Evolutionary conservation across 1,284 basidiomycete species (phyloP).

Genomic region (Jaminaea rosea): DNA sequence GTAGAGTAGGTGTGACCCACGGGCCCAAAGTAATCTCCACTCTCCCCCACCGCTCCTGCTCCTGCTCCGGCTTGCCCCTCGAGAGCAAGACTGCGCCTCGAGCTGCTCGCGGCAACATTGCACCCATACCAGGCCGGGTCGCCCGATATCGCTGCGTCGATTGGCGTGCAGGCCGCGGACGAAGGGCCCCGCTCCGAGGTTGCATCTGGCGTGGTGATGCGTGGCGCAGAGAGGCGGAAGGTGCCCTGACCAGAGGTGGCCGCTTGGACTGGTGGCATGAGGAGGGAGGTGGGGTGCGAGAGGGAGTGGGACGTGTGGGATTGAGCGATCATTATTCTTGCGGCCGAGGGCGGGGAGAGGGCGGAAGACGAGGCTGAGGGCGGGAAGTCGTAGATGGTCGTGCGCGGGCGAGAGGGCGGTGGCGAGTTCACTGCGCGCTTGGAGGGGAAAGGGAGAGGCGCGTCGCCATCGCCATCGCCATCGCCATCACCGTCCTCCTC

Average conservation of each 20-base stretch:
- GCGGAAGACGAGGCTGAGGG: too few species aligned
- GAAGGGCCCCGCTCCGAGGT: slow-evolving; percentile 16
- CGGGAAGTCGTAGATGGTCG: too few species aligned
- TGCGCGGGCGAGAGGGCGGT: too few species aligned
- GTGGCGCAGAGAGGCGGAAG: slow-evolving; percentile 29
- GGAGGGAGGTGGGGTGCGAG: not conserved
- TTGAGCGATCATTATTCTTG: not conserved
- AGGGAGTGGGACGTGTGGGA: not conserved
- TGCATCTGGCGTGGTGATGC: slow-evolving; percentile 33
- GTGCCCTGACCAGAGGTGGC: slow-evolving; percentile 35
- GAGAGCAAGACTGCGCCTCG: too few species aligned
- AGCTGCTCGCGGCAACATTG: too few species aligned
- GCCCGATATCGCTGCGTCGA: not conserved
- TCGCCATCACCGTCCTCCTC: not conserved
- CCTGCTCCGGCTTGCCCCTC: not conserved
- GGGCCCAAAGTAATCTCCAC: too few species aligned
- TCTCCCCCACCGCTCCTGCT: not conserved
- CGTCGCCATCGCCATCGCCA: not conserved
- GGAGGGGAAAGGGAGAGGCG: not conserved
- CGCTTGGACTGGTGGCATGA: slow-evolving; percentile 28
- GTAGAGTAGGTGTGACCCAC: not conserved
- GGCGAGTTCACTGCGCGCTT: not conserved
- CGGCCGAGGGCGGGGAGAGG: too few species aligned
- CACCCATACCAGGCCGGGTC: too few species aligned
- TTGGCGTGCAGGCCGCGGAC: not conserved